Base-by-base conservation (phyloP, 2,329 filamentous ascomycete genomes). In the Colletotrichum aenigma region DNA sequence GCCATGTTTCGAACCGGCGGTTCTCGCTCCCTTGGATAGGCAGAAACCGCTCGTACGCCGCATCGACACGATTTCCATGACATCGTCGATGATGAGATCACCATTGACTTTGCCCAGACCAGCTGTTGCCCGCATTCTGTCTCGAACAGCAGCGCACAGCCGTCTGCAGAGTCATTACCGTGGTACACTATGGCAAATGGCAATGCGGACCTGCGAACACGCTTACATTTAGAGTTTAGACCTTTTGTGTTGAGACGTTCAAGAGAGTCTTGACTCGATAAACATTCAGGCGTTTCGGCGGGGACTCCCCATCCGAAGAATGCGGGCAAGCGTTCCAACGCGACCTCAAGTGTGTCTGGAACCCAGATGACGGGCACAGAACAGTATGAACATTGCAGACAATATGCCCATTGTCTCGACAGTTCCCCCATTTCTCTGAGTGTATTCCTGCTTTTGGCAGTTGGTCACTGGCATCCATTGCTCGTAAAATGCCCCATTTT, bases 1-100 rank as follows among this genome's bases (percentile, higher is more conserved):
- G 62, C 38, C 62, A 73, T 64, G 73, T 73, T 73, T 73, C 73
- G 43, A 75, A 73, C 55, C 43, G 28, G 61, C 43, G 32, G 15
- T 38, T 75, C 21, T n/a, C 18, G 56, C 60, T 55, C 61, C 61
- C 61, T 66, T 30, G 55, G 24, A 24, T 66, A n/a, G 52, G 36
- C 61, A 64, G 55, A 66, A 36, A 60, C 21, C 52, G 16, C 34
- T 70, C 26, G n/a, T 28, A 7, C 24, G 32, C 34, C n/a, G 28
- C 58, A 61, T 32, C 61, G 61, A 38, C 28, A 24, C 24, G 38
- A 24, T 21, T 28, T n/a, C 66, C 66, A 70, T 70, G 56, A 64
- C 62, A 66, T 60, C 13, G 32, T 64, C 38, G 56, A 73, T 61
- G 34, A 66, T 30, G 56, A 38, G 58, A 64, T 64, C 58, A 38